A percentile compares a stretch with the other conserved stretches of the same genome.
phyloP scores from a whole-genome alignment of 352 stramenopile genomes.

The Plasmopara muralis region DNA sequence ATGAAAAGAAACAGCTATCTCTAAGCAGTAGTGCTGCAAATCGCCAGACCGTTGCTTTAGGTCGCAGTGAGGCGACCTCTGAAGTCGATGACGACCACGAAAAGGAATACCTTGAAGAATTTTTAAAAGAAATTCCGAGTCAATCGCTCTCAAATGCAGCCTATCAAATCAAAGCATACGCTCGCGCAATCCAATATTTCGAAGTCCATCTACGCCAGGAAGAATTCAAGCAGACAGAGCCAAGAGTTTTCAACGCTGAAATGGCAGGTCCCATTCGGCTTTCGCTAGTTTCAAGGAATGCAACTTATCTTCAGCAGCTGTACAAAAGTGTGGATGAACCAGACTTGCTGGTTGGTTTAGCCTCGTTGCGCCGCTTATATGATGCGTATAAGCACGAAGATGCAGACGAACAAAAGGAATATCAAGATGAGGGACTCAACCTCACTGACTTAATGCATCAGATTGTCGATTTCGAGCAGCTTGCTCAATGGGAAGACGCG shows the following conservation, averaged over 20 bases:
- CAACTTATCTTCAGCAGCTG: slow-evolving; percentile 62
- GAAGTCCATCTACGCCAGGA: slow-evolving; percentile 62
- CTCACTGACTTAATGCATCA: slow-evolving; percentile 63
- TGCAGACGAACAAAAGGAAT: slow-evolving; percentile 14
- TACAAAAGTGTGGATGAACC: slow-evolving; percentile 77
- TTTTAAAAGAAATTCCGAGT: slow-evolving; percentile 66
- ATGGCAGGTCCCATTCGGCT: slow-evolving; percentile 31
- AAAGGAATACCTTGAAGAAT: slow-evolving; percentile 72
- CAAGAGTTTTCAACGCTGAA: slow-evolving; percentile 15
- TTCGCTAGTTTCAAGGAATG: slow-evolving; percentile 50
- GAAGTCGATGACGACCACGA: slow-evolving; percentile 67
- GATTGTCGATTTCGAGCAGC: slow-evolving; percentile 63
- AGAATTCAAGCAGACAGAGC: slow-evolving; percentile 20
- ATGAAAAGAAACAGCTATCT: slow-evolving; percentile 68
- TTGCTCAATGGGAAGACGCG: slow-evolving; percentile 71
- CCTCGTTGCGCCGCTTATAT: slow-evolving; percentile 46
- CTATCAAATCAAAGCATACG: slow-evolving; percentile 63
- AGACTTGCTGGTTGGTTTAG: slow-evolving; percentile 52
- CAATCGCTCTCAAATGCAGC: slow-evolving; percentile 59
- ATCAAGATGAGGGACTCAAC: slow-evolving; percentile 36
- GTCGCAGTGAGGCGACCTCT: slow-evolving; percentile 35
- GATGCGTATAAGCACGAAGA: slow-evolving; percentile 34
- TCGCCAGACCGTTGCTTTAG: slow-evolving; percentile 31
- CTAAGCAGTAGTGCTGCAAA: slow-evolving; percentile 48
- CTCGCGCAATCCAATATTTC: slow-evolving; percentile 70